Percentiles rank a stretch among this genome's conserved stretches.
Conservation (phyloP, 192 early-diverging fungal species). For the Allomyces arbusculus region DNA sequence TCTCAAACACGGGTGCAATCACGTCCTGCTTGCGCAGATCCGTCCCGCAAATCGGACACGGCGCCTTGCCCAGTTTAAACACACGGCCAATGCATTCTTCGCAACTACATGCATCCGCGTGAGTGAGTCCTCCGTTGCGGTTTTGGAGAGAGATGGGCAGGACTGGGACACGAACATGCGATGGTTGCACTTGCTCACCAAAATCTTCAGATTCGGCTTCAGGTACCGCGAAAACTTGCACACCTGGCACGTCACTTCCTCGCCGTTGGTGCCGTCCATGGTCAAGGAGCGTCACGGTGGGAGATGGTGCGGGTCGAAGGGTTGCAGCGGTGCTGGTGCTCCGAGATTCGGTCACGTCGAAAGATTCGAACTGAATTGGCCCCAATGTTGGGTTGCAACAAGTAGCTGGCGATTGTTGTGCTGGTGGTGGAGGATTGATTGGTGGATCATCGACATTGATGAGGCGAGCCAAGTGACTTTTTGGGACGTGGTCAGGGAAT, state of each 20-base stretch:
- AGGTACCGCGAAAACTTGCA: conserved; percentile 74
- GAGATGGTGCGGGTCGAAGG: too few relatives aligned
- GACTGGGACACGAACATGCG: conserved; percentile 43
- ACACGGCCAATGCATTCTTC: conserved; percentile 72
- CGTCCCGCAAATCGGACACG: conserved; percentile 71
- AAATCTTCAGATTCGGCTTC: conserved; percentile 61
- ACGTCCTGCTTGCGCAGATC: conserved; percentile 67
- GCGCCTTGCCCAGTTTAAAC: conserved; percentile 66
- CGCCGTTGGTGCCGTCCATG: conserved; percentile 12
- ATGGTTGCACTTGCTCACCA: conserved; percentile 89
- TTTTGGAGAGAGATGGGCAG: not conserved
- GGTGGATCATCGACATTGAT: too few relatives aligned
- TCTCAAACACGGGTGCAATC: conserved; percentile 78
- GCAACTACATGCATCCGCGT: conserved; percentile 31
- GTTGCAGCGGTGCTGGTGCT: too few relatives aligned
- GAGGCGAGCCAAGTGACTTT: too few relatives aligned
- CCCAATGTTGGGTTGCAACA: too few relatives aligned
- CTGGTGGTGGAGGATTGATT: too few relatives aligned
- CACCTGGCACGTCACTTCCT: conserved; percentile 40
- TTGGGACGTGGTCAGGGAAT: too few relatives aligned
- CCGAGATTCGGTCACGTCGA: too few relatives aligned
- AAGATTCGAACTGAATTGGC: too few relatives aligned
- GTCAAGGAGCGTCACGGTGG: conserved; percentile 2
- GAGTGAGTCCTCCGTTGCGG: not conserved
- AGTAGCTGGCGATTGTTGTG: too few relatives aligned